Base-by-base conservation (phyloP, 2,329 filamentous ascomycete species). In the Fusarium mundagurra region DNA sequence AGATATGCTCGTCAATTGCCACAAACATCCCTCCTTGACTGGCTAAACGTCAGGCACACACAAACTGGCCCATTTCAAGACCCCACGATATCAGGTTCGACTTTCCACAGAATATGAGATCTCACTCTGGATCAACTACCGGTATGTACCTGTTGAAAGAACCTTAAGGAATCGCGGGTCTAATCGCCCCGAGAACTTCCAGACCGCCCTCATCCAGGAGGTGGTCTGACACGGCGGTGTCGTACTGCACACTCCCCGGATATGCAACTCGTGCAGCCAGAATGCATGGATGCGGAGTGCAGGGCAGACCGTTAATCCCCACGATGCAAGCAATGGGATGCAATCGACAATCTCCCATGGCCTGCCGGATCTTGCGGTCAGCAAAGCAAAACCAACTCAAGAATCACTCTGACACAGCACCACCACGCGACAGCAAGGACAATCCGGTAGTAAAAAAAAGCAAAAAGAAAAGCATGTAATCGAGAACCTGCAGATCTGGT, bases 101-200 rank as follows among this genome's bases (percentile, higher is more conserved):
- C 36, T 48, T 50, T 53, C 51, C 36, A 36, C 39, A 38, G 38
- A 38, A 14, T 53, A 44, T 17, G 41, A 39, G 53, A 41, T 45
- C 34, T 63, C 63, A 45, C 41, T 59, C 53, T 63, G 34, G 50
- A 27, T 58, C 44, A 74, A 47, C 50, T 36, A 47, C 31, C 44
- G 44, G 44, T 43, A 12, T 39, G 38, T 20, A 27, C n/a, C 43
- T 50, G 36, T 20, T 51, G 31, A 17, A 43, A 41, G 33, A 55
- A 24, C 31, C 54, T 22, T 24, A 51, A 16, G 61, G 36, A 31
- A 58, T 33, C 53, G 27, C 61, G 41, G 51, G 66, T 61, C 47
- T 71, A 50, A 60, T 53, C 71, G 58, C 55, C 41, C 71, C 59
- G 71, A 74, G 41, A 74, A 62, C 59, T 65, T 45, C 63, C 72